Conservation (phyloP, 2,329 filamentous ascomycete species). For the Lachnellula subtilissima region DNA sequence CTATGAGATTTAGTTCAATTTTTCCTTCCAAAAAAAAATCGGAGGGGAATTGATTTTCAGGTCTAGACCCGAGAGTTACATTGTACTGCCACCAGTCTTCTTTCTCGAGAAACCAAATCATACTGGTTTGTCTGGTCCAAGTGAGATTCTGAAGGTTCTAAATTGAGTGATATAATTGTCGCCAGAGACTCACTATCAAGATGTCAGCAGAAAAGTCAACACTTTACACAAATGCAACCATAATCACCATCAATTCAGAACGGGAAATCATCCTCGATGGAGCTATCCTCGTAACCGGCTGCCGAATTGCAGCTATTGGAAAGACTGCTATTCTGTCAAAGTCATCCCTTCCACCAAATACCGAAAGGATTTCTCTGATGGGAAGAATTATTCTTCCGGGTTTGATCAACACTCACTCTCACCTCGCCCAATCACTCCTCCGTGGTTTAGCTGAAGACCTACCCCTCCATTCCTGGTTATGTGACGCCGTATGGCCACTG, state of each 20-base stretch:
- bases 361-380: slow-evolving; percentile 31
- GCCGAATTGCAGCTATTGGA: slow-evolving; percentile 40
- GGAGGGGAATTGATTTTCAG: neutral
- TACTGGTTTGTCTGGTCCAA: neutral
- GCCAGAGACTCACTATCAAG: neutral
- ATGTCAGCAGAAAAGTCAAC: slow-evolving; percentile 8
- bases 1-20: neutral
- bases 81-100: neutral
- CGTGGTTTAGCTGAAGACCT: slow-evolving; percentile 45
- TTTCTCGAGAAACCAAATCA: neutral
- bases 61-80: neutral
- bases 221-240: slow-evolving; percentile 45
- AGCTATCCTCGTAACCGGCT: slow-evolving; percentile 37
- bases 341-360: slow-evolving; percentile 20
- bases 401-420: slow-evolving; percentile 46
- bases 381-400: slow-evolving; percentile 45
- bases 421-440: slow-evolving; percentile 45
- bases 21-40: neutral
- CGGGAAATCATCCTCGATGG: slow-evolving; percentile 44
- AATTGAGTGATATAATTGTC: neutral
- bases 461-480: slow-evolving; percentile 46
- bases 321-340: slow-evolving; percentile 33
- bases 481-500: slow-evolving; percentile 45
- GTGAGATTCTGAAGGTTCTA: too few relatives aligned
- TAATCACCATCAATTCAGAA: slow-evolving; percentile 45